Percentiles rank a stretch among this genome's conserved stretches.
phyloP scores from a whole-genome alignment of 176 grass and related monocot genomes.

The Elymus sibiricus region DNA sequence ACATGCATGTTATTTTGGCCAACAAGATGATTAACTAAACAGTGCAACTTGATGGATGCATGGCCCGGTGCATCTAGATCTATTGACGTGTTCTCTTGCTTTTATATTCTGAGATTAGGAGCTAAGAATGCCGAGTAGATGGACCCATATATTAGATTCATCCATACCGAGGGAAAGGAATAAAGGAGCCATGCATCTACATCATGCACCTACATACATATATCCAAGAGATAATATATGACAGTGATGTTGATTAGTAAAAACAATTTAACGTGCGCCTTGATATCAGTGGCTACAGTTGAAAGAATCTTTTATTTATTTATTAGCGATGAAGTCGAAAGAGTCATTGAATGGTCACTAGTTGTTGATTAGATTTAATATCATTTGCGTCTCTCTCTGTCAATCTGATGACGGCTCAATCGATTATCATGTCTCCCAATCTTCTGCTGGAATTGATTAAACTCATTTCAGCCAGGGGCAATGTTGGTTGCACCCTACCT shows the following conservation, averaged over 20 bases:
- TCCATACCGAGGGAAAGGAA: background rate
- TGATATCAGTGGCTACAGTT: background rate
- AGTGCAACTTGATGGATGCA: background rate
- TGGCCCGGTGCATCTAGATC: background rate
- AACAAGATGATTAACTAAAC: conserved; percentile 9
- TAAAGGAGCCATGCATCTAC: background rate
- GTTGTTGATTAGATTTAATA: background rate
- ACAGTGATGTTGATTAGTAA: background rate
- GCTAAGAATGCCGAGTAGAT: background rate
- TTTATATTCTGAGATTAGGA: background rate
- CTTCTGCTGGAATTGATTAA: background rate
- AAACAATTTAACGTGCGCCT: background rate
- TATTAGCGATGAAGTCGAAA: no score
- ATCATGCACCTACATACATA: background rate
- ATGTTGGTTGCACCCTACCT: background rate
- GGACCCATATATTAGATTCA: background rate
- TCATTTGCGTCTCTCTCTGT: background rate
- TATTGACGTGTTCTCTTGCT: background rate
- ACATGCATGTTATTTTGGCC: no score
- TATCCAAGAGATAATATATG: background rate
- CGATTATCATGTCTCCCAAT: background rate
- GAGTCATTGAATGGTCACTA: background rate
- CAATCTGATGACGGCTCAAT: background rate
- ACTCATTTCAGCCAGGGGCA: background rate
- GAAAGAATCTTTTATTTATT: background rate